Conservation (phyloP, 768 basidiomycete species). For the Lactarius quietus region DNA sequence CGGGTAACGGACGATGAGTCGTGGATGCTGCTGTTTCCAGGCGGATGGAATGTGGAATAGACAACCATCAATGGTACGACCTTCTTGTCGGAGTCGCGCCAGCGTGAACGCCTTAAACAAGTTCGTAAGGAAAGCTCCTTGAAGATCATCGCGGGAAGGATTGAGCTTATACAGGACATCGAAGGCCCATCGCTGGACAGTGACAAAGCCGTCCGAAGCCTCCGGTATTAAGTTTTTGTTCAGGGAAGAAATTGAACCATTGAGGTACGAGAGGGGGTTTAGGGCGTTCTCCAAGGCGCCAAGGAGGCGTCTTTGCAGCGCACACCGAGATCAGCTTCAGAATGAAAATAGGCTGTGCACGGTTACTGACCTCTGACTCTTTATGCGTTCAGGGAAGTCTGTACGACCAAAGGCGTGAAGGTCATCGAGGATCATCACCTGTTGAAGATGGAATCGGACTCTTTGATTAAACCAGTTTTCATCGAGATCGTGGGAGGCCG, state of each 20-base stretch:
- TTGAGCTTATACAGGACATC: slow-evolving; percentile 38
- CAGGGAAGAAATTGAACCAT: slow-evolving; percentile 43
- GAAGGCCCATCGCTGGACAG: slow-evolving; percentile 46
- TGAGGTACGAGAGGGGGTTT: slow-evolving; percentile 42
- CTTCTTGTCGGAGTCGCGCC: slow-evolving; percentile 17
- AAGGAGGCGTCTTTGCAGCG: slow-evolving; percentile 5
- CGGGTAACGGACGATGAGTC: not conserved
- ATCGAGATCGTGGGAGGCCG: slow-evolving; percentile 36
- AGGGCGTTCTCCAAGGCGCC: slow-evolving; percentile 44
- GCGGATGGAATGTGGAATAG: slow-evolving; percentile 8
- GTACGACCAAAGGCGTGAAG: slow-evolving; percentile 21
- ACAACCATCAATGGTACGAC: not conserved
- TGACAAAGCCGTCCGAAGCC: slow-evolving; percentile 34
- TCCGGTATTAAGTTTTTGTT: slow-evolving; percentile 39
- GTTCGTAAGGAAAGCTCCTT: slow-evolving; percentile 38
- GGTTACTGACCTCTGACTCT: slow-evolving; percentile 15
- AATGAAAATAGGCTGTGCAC: not conserved
- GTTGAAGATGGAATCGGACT: slow-evolving; percentile 45
- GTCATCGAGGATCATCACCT: slow-evolving; percentile 45
- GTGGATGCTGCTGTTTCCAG: slow-evolving; percentile 5
- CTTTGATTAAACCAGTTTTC: slow-evolving; percentile 40
- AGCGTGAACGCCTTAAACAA: slow-evolving; percentile 40
- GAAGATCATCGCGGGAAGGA: slow-evolving; percentile 22
- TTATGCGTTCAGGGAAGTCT: slow-evolving; percentile 1
- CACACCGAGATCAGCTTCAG: not conserved